A percentile compares a stretch with the other conserved stretches of the same genome.
phyloP scores from a whole-genome alignment of 164 flowering plant genomes.

The Kingdonia uniflora region DNA sequence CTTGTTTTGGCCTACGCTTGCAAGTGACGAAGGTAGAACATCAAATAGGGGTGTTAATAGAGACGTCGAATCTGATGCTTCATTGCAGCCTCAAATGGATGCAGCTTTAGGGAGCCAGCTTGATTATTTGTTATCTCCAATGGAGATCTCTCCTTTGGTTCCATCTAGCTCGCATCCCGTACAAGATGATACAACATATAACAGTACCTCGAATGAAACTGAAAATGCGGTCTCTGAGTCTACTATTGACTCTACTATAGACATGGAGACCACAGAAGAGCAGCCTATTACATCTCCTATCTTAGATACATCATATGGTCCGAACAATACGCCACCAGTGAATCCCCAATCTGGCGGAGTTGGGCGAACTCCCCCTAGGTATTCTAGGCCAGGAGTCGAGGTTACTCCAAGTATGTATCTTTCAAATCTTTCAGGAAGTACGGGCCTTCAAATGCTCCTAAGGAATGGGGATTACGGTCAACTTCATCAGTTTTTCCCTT shows the following conservation, averaged over 20 bases:
- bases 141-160: constrained; percentile 22
- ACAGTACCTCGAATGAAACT: constrained; percentile 21
- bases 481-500: constrained; percentile 41
- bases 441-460: constrained; percentile 24
- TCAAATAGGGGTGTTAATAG: constrained; percentile 27
- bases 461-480: constrained; percentile 24
- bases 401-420: constrained; percentile 14
- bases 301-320: too few species aligned
- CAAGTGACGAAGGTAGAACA: constrained; percentile 37
- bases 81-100: constrained; percentile 45
- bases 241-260: constrained; percentile 30
- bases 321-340: constrained; percentile 4
- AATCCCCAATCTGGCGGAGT: constrained; percentile 11
- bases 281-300: constrained; percentile 21
- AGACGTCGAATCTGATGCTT: constrained; percentile 32
- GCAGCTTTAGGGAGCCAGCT: constrained; percentile 46
- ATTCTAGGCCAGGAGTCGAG: constrained; percentile 11
- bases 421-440: constrained; percentile 14
- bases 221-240: constrained; percentile 33
- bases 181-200: constrained; percentile 27
- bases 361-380: constrained; percentile 6
- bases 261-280: constrained; percentile 37
- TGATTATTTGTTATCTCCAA: constrained; percentile 53
- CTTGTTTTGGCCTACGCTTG: constrained; percentile 49
- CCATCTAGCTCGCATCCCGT: constrained; percentile 32